Conservation (phyloP, 768 basidiomycete genomes). For the Trametes elegans region DNA sequence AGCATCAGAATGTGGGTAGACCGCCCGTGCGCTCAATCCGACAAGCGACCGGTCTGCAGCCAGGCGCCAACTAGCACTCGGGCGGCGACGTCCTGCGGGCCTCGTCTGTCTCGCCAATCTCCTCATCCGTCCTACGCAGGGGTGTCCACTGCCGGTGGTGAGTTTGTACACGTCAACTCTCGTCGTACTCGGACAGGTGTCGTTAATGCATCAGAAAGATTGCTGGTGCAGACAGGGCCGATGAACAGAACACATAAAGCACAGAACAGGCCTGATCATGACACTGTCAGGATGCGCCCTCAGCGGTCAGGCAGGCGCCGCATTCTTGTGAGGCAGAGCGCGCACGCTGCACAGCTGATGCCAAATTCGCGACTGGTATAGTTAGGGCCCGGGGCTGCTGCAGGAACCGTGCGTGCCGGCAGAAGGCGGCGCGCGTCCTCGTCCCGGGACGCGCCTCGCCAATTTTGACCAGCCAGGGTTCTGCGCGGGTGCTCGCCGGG, state of each 20-base stretch:
- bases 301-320: not conserved
- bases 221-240: not conserved
- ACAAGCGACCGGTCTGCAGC: no score
- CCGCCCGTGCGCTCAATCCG: not conserved
- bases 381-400: not conserved
- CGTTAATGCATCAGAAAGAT: not conserved
- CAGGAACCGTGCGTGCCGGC: slow-evolving; percentile 8
- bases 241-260: no score
- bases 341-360: not conserved
- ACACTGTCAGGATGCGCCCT: not conserved
- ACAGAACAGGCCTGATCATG: not conserved
- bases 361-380: not conserved
- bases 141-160: no score
- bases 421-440: slow-evolving; percentile 4
- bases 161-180: no score
- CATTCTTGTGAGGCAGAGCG: not conserved
- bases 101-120: no score
- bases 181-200: no score
- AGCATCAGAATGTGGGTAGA: not conserved
- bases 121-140: no score
- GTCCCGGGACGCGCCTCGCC: slow-evolving; percentile 2
- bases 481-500: not conserved
- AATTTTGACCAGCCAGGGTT: slow-evolving; percentile 4
- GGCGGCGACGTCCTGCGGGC: no score
- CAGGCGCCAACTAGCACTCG: no score